Percentiles rank a stretch among this genome's conserved stretches.
phyloP scores from a whole-genome alignment of 148 eudicot genomes.

The Cornus suecica region DNA sequence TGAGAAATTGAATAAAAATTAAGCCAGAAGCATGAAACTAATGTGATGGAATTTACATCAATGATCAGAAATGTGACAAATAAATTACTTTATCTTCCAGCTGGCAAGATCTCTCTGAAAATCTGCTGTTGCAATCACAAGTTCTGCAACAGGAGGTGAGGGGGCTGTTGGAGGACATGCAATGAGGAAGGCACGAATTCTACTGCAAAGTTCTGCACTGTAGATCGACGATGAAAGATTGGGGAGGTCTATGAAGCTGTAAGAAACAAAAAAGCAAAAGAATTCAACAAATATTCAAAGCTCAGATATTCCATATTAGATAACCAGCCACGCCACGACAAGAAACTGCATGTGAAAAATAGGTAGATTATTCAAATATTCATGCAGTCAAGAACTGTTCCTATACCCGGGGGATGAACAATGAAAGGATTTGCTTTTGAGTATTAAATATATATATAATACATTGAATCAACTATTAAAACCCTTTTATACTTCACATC shows the following conservation, averaged over 20 bases:
- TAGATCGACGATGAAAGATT: slow-evolving; percentile 87
- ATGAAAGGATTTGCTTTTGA: no score
- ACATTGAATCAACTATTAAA: background rate
- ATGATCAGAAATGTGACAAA: background rate
- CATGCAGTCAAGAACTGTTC: slow-evolving; percentile 2
- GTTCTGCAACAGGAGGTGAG: slow-evolving; percentile 77
- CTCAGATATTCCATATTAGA: background rate
- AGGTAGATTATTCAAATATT: background rate
- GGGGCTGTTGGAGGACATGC: slow-evolving; percentile 89
- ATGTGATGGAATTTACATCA: background rate
- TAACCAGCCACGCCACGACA: background rate
- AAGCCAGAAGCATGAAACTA: slow-evolving; percentile 8
- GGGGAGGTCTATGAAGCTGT: slow-evolving; percentile 89
- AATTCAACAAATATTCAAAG: background rate
- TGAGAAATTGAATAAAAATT: slow-evolving; percentile 26
- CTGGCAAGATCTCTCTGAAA: slow-evolving; percentile 78
- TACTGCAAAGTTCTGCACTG: slow-evolving; percentile 70
- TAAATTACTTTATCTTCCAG: slow-evolving; percentile 71
- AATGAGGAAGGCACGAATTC: slow-evolving; percentile 75
- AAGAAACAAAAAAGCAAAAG: slow-evolving; percentile 16
- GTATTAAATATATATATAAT: background rate
- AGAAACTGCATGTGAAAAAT: background rate
- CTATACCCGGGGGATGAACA: no score
- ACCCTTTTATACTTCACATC: no score
- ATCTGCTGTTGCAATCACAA: slow-evolving; percentile 86